Base-by-base conservation (phyloP, 2,329 filamentous ascomycete species). In the Monosporascus sp. region DNA sequence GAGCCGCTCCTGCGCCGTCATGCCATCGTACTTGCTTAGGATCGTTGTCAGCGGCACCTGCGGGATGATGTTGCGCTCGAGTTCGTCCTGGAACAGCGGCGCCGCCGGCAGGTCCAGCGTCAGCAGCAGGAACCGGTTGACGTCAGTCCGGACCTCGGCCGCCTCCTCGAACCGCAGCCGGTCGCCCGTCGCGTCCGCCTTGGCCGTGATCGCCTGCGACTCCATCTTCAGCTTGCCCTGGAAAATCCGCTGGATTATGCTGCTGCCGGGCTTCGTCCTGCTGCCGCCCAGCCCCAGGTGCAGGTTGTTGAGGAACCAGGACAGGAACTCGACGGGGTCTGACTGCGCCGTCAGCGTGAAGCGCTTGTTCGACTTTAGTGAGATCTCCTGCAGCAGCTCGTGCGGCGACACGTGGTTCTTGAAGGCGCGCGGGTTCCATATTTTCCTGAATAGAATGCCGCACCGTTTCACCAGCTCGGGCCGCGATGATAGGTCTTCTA, bases 341-440 rank as follows among this genome's bases (percentile, higher is more conserved):
- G 92, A 94, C 73, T 97, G 94, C 27, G 85, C 78, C 0, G 91
- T 96, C 48, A 97, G 79, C 5, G 88, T 94, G 74, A 96, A 99
- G 57, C 89, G 90, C 72, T 97, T 97, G 61, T 87, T 92, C 35
- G 92, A 97, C 48, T 86, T 86, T 43, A 97, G 77, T 1, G 92
- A 89, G 58, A 99, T 89, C 69, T 97, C 93, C 72, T 99, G 94
- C 1, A 99, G 84, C 31, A 99, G 81, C 72, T 99, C 94, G 76
- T 99, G 94, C 0, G 94, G 94, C 9, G 93, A 97, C 50, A 99
- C 94, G 70, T 99, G 94, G 5, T 88, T 87, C 71, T 96, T 95
- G 80, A 99, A 99, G 9, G 94, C 93, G 61, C 89, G 87, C 2
- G 92, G 88, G 68, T 99, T 99, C 94, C 94, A 99, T 60, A 99